Evolutionary conservation across 1,284 basidiomycete species (phyloP), one percentile per base, ranked within the genome.

Genomic region (Pseudozyma flocculosa): DNA sequence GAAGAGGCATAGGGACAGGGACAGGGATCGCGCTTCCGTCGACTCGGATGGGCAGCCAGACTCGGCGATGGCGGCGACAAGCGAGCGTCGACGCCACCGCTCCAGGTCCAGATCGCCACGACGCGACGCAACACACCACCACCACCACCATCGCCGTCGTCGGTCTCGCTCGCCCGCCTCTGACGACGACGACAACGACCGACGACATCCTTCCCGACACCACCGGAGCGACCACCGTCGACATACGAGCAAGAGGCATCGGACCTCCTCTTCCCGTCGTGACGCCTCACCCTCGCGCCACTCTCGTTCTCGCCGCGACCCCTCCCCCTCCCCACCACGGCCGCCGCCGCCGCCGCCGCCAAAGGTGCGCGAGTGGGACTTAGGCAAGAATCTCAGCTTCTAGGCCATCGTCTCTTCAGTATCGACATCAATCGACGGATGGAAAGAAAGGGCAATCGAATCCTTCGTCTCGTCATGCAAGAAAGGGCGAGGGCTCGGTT

Each of bases 311-410:
- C 40, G 14, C 3, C 40, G 13, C 40, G 19, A n/a, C 4, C 17
- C 24, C 42, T 43, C 23, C 15, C 18, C 21, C 34, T 18, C 43
- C 39, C 39, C 18, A 41, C 40, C 40, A 22, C 40, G 40, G 15
- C 49, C 48, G 0, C 18, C 24, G 5, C 17, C 39, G n/a, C 8
- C 26, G 9, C 43, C 49, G 10, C 34, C 54, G 26, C 41, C 26
- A 26, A 54, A 53, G 19, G 47, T 56, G 3, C 48, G 58, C 29
- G 54, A 66, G 18, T 61, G 58, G 63, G 63, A 61, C 24, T 43
- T 46, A 13, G 62, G 57, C 26, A 65, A 65, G 24, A 13, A 40
- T 39, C 1, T 54, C 43, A 19, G 43, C 54, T 39, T 54, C 44
- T n/a, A 30, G 5, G 5, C 11, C 26, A 7, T 29, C 26, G n/a